These are phyloP conservation scores for Quercus cerris DNA, from an alignment of 306 rosid genomes.

Conservation along the genomic window DNA sequence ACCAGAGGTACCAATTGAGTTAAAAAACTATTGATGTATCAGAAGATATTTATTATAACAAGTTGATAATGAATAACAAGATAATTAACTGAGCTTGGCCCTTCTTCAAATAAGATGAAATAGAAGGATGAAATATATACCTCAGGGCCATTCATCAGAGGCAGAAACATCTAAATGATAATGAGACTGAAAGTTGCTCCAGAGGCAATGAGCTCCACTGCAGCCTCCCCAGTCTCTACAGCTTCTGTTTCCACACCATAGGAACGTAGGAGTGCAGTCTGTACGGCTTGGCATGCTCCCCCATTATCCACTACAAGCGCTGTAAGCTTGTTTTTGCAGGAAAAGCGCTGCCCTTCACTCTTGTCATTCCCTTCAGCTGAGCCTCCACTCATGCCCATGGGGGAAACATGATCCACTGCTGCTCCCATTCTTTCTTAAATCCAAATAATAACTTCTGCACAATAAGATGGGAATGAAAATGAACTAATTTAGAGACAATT, in stretches of 20 bases:
- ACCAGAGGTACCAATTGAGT: too few relatives aligned
- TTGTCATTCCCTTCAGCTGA: background rate
- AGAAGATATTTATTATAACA: too few relatives aligned
- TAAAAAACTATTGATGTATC: too few relatives aligned
- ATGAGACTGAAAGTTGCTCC: constrained; percentile 17
- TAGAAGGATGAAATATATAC: background rate
- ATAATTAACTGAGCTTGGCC: background rate
- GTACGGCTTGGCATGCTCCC: background rate
- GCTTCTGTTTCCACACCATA: constrained; percentile 3
- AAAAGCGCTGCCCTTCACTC: background rate
- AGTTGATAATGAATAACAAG: too few relatives aligned
- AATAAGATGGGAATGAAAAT: background rate
- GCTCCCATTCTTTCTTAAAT: background rate
- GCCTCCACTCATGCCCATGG: background rate
- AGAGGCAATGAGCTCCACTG: constrained; percentile 2
- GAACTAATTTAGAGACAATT: background rate
- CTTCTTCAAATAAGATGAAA: background rate
- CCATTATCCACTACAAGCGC: constrained; percentile 21
- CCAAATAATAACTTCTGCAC: background rate
- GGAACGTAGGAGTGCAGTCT: background rate
- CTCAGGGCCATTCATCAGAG: background rate
- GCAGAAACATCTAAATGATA: constrained; percentile 8
- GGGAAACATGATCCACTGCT: background rate
- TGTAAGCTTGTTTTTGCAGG: constrained; percentile 16
- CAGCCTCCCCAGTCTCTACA: constrained; percentile 19